Conservation (phyloP, 2,329 filamentous ascomycete species). For the Aspergillus proliferans region DNA sequence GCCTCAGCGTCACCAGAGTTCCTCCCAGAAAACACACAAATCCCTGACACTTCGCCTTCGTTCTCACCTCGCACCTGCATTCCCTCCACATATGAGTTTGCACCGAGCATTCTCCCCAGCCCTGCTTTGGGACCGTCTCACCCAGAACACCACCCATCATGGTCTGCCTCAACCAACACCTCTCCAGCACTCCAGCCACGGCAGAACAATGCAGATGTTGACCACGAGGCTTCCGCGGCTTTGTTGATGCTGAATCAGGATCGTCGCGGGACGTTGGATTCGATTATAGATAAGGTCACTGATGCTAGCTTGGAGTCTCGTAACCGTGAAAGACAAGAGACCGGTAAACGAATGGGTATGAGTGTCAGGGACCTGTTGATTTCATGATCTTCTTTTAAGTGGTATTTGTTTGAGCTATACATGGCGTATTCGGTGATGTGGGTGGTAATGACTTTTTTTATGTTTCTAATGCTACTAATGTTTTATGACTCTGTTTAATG, state of each 20-base stretch:
- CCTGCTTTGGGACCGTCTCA: slow-evolving; percentile 28
- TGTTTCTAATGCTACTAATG: no score
- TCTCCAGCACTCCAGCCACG: slow-evolving; percentile 22
- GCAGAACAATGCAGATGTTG: slow-evolving; percentile 47
- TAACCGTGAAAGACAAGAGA: slow-evolving; percentile 6
- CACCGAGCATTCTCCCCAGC: slow-evolving; percentile 30
- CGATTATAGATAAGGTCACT: slow-evolving; percentile 19
- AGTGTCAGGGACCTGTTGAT: slow-evolving; percentile 52
- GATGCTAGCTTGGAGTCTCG: slow-evolving; percentile 2
- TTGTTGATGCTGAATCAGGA: slow-evolving; percentile 82
- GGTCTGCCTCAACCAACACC: slow-evolving; percentile 13
- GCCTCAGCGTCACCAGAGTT: slow-evolving; percentile 32
- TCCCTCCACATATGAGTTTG: slow-evolving; percentile 21
- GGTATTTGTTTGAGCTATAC: background rate
- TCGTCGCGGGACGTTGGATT: slow-evolving; percentile 49
- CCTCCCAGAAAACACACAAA: slow-evolving; percentile 13
- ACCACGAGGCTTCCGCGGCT: slow-evolving; percentile 78
- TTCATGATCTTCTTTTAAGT: slow-evolving; percentile 24
- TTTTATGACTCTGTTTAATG: background rate
- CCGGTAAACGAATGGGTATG: slow-evolving; percentile 42
- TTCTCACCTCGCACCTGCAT: slow-evolving; percentile 28
- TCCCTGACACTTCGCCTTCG: slow-evolving; percentile 23
- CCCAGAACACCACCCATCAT: slow-evolving; percentile 16
- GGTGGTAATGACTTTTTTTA: no score
- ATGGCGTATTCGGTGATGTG: background rate